Percentiles rank a stretch among this genome's conserved stretches.
These are phyloP conservation scores for Cladosporium colombiae DNA, from an alignment of 2,329 filamentous ascomycete species.

Conservation along the genomic window DNA sequence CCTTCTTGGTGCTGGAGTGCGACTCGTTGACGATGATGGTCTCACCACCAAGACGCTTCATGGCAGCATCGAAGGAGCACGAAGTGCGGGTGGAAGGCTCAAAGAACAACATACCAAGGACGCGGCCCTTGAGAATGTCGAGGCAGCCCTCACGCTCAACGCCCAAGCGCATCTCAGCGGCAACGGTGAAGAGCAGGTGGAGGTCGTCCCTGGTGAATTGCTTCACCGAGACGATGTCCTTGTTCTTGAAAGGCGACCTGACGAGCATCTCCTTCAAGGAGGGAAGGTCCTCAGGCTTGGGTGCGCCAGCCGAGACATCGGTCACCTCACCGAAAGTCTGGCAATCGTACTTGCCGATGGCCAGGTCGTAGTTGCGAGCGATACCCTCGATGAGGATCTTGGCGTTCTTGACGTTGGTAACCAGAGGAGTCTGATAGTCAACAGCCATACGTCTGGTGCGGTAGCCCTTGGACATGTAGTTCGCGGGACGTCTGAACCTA, in stretches of 20 bases:
- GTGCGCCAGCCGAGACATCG: slow-evolving; percentile 32
- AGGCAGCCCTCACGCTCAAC: slow-evolving; percentile 91
- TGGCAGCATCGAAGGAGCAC: slow-evolving; percentile 92
- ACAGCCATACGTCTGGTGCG: slow-evolving; percentile 96
- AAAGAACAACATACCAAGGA: slow-evolving; percentile 93
- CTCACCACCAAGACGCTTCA: slow-evolving; percentile 93
- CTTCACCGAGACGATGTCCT: slow-evolving; percentile 87
- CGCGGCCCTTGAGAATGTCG: slow-evolving; percentile 78
- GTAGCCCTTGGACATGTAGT: slow-evolving; percentile 98
- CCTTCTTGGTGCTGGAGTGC: slow-evolving; percentile 89
- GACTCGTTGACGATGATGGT: slow-evolving; percentile 79
- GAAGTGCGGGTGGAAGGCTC: slow-evolving; percentile 96
- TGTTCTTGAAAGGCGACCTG: slow-evolving; percentile 82
- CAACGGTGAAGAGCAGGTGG: slow-evolving; percentile 91
- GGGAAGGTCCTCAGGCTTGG: slow-evolving; percentile 49
- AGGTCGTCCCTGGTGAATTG: slow-evolving; percentile 86
- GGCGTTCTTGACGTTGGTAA: slow-evolving; percentile 99
- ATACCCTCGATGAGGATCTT: slow-evolving; percentile 97
- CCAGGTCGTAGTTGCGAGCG: slow-evolving; percentile 81
- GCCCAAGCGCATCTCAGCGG: slow-evolving; percentile 94
- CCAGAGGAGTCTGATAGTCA: slow-evolving; percentile 92
- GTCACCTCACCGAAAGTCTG: slow-evolving; percentile 68
- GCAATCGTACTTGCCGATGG: slow-evolving; percentile 81
- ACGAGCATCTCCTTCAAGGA: slow-evolving; percentile 71
- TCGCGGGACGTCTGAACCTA: slow-evolving; percentile 92